Conservation (phyloP, 2,329 filamentous ascomycete species). For the Didymella exigua region DNA sequence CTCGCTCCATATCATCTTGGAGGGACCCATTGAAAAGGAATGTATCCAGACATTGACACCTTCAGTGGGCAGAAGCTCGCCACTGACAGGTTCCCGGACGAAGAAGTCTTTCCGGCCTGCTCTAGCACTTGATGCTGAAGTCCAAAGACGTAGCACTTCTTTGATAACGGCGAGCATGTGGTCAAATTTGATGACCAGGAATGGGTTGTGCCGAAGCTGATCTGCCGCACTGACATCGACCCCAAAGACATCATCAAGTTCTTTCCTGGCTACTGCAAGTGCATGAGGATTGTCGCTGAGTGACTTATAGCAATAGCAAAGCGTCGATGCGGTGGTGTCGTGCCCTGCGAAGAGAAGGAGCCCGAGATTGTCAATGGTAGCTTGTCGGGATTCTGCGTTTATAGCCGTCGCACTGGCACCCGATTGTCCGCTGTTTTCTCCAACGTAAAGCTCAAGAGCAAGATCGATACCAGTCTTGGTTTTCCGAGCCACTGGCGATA, state of each 20-base stretch:
- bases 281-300: slow-evolving; percentile 34
- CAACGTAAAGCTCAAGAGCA: not conserved
- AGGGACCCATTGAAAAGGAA: slow-evolving; percentile 23
- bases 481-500: not conserved
- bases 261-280: slow-evolving; percentile 30
- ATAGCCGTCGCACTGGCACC: slow-evolving; percentile 24
- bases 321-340: slow-evolving; percentile 42
- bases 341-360: slow-evolving; percentile 42
- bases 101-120: slow-evolving; percentile 19
- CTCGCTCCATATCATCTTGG: slow-evolving; percentile 25
- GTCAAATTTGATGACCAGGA: slow-evolving; percentile 36
- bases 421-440: not conserved
- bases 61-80: slow-evolving; percentile 27
- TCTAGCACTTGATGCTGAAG: slow-evolving; percentile 40
- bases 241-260: slow-evolving; percentile 43
- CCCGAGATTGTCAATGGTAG: slow-evolving; percentile 32
- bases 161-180: slow-evolving; percentile 46
- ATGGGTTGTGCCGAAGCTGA: slow-evolving; percentile 27
- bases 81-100: slow-evolving; percentile 27
- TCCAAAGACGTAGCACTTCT: slow-evolving; percentile 42
- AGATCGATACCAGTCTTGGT: not conserved
- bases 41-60: slow-evolving; percentile 22
- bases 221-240: slow-evolving; percentile 15
- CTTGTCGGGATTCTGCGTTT: slow-evolving; percentile 29
- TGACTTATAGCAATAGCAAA: slow-evolving; percentile 39